Conservation (phyloP, 2,329 filamentous ascomycete genomes). For the Arthrobotrys conoides region DNA sequence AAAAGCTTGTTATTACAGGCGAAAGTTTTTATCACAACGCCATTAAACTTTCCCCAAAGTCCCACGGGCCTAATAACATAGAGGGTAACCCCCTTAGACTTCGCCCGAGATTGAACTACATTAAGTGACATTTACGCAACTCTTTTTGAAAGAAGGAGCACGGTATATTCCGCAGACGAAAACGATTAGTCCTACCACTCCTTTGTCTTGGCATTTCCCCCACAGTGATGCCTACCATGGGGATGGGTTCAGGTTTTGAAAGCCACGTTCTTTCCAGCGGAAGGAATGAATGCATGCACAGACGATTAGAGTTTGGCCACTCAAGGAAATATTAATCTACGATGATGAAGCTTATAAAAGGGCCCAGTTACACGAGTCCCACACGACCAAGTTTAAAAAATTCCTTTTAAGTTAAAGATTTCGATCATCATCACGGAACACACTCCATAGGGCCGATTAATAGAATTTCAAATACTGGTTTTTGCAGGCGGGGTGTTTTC, state of each 20-base stretch:
- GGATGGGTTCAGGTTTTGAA: not conserved
- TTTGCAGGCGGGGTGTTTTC: not conserved
- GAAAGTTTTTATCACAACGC: not conserved
- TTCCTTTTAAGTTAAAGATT: not conserved
- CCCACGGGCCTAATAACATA: not conserved
- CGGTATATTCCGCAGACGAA: constrained; percentile 17
- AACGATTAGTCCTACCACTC: constrained; percentile 7
- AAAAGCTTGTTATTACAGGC: constrained; percentile 14
- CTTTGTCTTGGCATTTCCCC: constrained; percentile 8
- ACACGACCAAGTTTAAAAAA: not conserved
- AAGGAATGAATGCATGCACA: constrained; percentile 10
- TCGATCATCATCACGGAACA: not conserved
- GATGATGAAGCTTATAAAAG: constrained; percentile 6
- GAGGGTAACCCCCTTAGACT: not conserved
- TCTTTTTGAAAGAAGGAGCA: not conserved
- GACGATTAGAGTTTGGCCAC: constrained; percentile 16
- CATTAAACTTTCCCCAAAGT: not conserved
- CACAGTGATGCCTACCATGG: not conserved
- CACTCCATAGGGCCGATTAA: not conserved
- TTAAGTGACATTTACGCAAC: constrained; percentile 12
- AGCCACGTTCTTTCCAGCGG: constrained; percentile 12
- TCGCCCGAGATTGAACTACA: not conserved
- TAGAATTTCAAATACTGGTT: not conserved
- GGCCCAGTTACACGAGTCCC: constrained; percentile 12
- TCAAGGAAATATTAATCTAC: not conserved